Base-by-base conservation (phyloP, 2,329 filamentous ascomycete species). In the Penicillium sp. region DNA sequence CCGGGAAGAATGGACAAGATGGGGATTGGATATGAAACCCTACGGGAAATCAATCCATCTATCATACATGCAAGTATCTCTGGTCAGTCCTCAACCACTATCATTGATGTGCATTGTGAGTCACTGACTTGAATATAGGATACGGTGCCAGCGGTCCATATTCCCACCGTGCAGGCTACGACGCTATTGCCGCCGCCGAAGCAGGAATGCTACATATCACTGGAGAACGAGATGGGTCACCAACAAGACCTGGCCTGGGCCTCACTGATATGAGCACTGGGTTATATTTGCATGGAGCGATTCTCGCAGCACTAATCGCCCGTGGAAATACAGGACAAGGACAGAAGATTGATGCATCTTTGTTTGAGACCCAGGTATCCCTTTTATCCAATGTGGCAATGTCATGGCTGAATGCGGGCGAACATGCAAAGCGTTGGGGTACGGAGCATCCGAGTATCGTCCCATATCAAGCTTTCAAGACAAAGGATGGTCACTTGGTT, bases 401-500 rank as follows among this genome's bases (percentile, higher is more conserved):
- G 44, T 70, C 67, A 8, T 74, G 71, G 71, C 47, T 77, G 42
- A 76, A 76, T 49, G 60, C 73, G 30, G 71, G 70, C 0, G 66
- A 74, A 4, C 72, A 78, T 56, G 73, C 73, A 0, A 61, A 75
- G 48, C 70, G 77, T 9, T 79, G 73, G 67, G 77, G 78, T 4
- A 76, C 75, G 6, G 73, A 69, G 19, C 78, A 80, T 65, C 77
- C 78, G 1, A 77, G 70, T 34, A 75, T 79, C 30, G 77, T 76
- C 10, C 78, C 77, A 1, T 81, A 79, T 48, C 70, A 78, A 52
- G 75, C 74, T 0, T 80, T 90, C 71, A 81, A 84, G 65, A 90
- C 87, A 4, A 83, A 81, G 51, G 86, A 91, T 57, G 85, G 86
- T n/a, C 83, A 85, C 53, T 79, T 90, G 34, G 78, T 91, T 18